Conservation (phyloP, 1,284 basidiomycete species). For the Trichosporon asahii region DNA sequence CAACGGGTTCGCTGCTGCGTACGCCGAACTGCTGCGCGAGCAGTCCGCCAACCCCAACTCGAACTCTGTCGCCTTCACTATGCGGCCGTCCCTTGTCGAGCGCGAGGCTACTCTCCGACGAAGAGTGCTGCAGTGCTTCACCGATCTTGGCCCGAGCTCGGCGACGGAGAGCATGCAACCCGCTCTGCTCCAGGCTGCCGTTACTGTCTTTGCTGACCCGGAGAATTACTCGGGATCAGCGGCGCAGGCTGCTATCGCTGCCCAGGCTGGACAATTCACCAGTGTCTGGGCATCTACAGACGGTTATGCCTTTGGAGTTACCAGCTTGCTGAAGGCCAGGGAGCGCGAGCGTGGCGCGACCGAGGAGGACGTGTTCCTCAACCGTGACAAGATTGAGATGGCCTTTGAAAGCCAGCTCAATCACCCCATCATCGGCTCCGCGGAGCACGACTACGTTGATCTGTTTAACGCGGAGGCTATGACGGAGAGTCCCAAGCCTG, state of each 20-base stretch:
- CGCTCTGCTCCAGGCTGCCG: constrained; percentile 74
- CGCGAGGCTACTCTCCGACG: constrained; percentile 79
- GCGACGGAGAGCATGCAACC: constrained; percentile 78
- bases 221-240: constrained; percentile 66
- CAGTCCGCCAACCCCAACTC: constrained; percentile 44
- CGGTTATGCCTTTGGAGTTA: constrained; percentile 89
- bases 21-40: constrained; percentile 50
- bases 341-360: constrained; percentile 39
- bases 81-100: constrained; percentile 65
- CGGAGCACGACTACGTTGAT: constrained; percentile 80
- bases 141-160: constrained; percentile 69
- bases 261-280: constrained; percentile 78
- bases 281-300: constrained; percentile 83
- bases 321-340: constrained; percentile 58
- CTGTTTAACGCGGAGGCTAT: constrained; percentile 56
- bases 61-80: constrained; percentile 49
- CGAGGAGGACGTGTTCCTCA: constrained; percentile 61
- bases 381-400: constrained; percentile 73
- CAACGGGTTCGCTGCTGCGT: constrained; percentile 58
- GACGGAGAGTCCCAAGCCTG: constrained; percentile 52
- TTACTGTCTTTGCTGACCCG: constrained; percentile 81
- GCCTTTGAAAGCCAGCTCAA: constrained; percentile 70
- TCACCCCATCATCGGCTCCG: constrained; percentile 75
- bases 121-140: constrained; percentile 85
- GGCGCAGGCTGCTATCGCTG: constrained; percentile 87